Conservation (phyloP, 2,329 filamentous ascomycete genomes). For the Laburnicola sp. region DNA sequence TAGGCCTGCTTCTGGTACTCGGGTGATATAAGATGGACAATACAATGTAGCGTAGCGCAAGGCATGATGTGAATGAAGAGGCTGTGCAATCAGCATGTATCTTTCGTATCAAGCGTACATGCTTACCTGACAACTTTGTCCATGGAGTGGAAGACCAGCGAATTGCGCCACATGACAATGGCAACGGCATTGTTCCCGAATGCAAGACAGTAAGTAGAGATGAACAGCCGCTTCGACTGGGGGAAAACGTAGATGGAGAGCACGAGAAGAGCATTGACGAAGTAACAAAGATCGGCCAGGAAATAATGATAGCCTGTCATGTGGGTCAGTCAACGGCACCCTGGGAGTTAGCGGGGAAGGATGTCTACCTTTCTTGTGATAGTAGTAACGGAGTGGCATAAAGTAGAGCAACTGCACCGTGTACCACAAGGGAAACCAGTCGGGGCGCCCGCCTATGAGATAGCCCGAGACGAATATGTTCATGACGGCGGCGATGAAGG, state of each 20-base stretch:
- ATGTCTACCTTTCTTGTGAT: constrained; percentile 68
- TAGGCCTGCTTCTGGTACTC: constrained; percentile 70
- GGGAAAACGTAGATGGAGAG: constrained; percentile 90
- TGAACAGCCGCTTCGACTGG: constrained; percentile 85
- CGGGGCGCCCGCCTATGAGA: constrained; percentile 80
- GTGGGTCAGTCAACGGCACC: no score
- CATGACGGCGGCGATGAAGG: constrained; percentile 93
- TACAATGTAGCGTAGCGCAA: constrained; percentile 86
- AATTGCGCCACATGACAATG: constrained; percentile 99
- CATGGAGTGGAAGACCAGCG: constrained; percentile 95
- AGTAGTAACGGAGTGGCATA: constrained; percentile 94
- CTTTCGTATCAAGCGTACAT: not conserved
- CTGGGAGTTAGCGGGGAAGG: no score
- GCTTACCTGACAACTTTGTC: constrained; percentile 88
- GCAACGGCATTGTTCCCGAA: constrained; percentile 97
- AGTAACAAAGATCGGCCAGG: constrained; percentile 95
- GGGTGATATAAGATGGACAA: constrained; percentile 77
- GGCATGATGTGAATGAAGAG: constrained; percentile 99
- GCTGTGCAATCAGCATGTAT: constrained; percentile 45
- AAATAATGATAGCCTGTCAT: constrained; percentile 75
- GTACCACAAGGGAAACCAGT: constrained; percentile 93
- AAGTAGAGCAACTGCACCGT: constrained; percentile 86
- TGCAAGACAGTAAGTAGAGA: constrained; percentile 86
- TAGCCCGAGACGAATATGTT: constrained; percentile 98
- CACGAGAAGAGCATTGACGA: constrained; percentile 85